These are phyloP conservation scores for Scenedesmus sp. DNA, from an alignment of 163 green algal species.

Conservation along the genomic window DNA sequence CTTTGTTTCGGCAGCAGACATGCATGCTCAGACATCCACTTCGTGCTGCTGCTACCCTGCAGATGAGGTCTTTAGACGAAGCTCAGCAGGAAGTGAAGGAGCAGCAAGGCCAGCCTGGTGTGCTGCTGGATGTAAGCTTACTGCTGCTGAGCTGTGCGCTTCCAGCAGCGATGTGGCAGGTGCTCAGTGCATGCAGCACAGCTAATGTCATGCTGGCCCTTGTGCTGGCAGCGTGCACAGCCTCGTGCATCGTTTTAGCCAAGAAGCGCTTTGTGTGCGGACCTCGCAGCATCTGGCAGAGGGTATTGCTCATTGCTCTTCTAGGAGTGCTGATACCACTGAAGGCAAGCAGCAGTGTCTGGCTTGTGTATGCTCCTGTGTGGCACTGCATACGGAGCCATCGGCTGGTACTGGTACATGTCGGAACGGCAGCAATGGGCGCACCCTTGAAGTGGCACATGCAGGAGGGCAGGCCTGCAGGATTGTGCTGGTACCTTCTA, in stretches of 20 bases:
- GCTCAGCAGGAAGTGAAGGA: background rate
- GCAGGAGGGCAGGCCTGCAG: background rate
- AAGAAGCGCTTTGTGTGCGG: background rate
- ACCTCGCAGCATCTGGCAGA: background rate
- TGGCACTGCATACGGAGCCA: background rate
- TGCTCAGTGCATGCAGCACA: background rate
- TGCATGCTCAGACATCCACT: background rate
- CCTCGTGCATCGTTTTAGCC: background rate
- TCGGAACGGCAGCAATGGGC: background rate
- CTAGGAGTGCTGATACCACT: background rate
- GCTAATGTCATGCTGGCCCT: background rate
- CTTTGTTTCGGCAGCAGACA: background rate
- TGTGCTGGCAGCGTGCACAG: background rate
- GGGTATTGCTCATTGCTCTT: background rate
- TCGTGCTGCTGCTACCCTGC: background rate
- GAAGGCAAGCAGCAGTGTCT: background rate
- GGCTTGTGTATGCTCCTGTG: background rate
- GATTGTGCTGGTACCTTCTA: background rate
- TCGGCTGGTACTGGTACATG: background rate
- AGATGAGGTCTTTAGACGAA: background rate
- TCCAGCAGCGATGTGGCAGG: background rate
- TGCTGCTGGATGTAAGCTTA: background rate
- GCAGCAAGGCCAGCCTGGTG: too few species aligned
- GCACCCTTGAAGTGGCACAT: background rate
- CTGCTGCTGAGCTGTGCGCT: background rate